A percentile compares a stretch with the other conserved stretches of the same genome.
Evolutionary conservation across 2,329 filamentous ascomycete species (phyloP).

Genomic region (Sarocladium strictum): DNA sequence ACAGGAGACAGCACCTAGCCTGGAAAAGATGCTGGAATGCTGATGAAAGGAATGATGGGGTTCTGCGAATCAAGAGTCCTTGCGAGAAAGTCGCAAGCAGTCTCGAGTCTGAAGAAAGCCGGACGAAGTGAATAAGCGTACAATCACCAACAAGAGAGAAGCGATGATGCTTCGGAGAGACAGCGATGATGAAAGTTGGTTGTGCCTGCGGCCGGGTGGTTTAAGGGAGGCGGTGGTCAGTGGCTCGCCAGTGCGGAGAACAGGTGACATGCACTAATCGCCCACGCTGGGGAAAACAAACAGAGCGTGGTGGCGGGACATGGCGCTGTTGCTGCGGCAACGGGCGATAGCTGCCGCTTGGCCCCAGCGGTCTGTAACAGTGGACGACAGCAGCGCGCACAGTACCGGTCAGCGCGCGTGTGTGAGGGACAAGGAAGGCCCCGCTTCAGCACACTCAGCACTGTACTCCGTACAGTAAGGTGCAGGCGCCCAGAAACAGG

Average conservation of each 20-base stretch:
- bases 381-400: not conserved
- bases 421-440: not conserved
- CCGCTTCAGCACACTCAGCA: not conserved
- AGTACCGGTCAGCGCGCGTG: not conserved
- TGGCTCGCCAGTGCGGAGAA: conserved; percentile 6
- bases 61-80: not conserved
- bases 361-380: conserved; percentile 1
- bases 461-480: too few relatives aligned
- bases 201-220: conserved; percentile 3
- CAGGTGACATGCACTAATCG: not conserved
- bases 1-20: not conserved
- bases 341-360: not conserved
- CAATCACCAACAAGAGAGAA: conserved; percentile 4
- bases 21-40: conserved; percentile 6
- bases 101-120: not conserved
- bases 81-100: not conserved
- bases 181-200: conserved; percentile 4
- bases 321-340: not conserved
- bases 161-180: not conserved
- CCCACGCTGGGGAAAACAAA: conserved; percentile 7
- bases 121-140: not conserved
- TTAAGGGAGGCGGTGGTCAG: not conserved
- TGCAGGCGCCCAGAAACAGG: not conserved
- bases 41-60: not conserved
- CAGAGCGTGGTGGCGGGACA: not conserved